Evolutionary conservation across 495 filamentous ascomycete species (phyloP).

Genomic region (Filosporella fistucella): DNA sequence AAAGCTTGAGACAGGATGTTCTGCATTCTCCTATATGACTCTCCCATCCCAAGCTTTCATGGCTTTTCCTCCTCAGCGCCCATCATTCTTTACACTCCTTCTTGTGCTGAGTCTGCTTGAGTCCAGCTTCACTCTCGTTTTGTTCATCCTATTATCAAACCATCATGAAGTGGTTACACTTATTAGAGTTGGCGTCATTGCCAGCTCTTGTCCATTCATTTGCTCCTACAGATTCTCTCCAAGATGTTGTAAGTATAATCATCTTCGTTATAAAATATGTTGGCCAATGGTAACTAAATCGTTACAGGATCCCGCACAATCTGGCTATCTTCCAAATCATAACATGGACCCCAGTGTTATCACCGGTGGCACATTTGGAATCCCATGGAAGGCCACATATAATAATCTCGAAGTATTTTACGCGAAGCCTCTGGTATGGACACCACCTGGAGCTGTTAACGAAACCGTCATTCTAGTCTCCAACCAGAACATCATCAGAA

Average conservation of each 20-base stretch:
- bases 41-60: too few relatives aligned
- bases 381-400: not conserved
- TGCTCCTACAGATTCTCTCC: not conserved
- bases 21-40: too few relatives aligned
- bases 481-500: conserved; percentile 31
- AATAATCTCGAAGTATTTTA: conserved; percentile 18
- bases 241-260: not conserved
- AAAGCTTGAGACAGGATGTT: too few relatives aligned
- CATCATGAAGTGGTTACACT: too few relatives aligned
- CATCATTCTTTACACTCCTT: too few relatives aligned
- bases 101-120: too few relatives aligned
- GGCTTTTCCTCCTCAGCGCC: too few relatives aligned
- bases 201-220: not conserved
- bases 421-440: conserved; percentile 34
- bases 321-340: conserved; percentile 20
- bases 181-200: conserved; percentile 3
- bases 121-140: too few relatives aligned
- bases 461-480: conserved; percentile 32
- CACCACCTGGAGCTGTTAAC: conserved; percentile 17
- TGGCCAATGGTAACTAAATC: not conserved
- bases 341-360: conserved; percentile 12
- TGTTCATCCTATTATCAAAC: too few relatives aligned
- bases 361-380: not conserved
- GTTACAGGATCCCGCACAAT: conserved; percentile 15
- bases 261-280: not conserved